These are phyloP conservation scores for Phytophthora europaea DNA, from an alignment of 352 stramenopile species.

Conservation along the genomic window DNA sequence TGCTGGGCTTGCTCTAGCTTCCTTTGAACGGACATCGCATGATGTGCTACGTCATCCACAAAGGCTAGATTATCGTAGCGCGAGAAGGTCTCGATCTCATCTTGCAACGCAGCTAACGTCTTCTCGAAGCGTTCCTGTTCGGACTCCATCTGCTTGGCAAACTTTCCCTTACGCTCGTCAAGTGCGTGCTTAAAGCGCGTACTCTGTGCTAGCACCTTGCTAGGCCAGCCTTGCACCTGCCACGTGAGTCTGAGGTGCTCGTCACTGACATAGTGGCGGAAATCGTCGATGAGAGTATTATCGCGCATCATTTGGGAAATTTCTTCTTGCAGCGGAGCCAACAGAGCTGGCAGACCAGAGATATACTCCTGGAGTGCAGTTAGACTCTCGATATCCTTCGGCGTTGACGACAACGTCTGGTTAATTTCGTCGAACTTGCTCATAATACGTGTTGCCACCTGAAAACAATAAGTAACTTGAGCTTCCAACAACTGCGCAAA, in stretches of 20 bases:
- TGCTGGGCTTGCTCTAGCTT: constrained; percentile 92
- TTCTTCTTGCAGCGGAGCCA: constrained; percentile 85
- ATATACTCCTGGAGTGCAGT: constrained; percentile 92
- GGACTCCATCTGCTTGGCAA: constrained; percentile 94
- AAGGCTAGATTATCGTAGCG: constrained; percentile 91
- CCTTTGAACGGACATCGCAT: constrained; percentile 88
- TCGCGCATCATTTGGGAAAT: constrained; percentile 85
- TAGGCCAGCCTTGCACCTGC: constrained; percentile 92
- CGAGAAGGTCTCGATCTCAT: constrained; percentile 92
- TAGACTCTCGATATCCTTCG: constrained; percentile 94
- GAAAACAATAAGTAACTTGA: constrained; percentile 74
- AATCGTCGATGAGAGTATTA: constrained; percentile 85
- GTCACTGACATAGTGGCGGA: constrained; percentile 85
- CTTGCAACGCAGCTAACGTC: constrained; percentile 76
- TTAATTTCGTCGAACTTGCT: constrained; percentile 91
- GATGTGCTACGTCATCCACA: constrained; percentile 89
- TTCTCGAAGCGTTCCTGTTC: constrained; percentile 95
- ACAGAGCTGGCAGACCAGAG: constrained; percentile 65
- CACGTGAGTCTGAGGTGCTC: constrained; percentile 91
- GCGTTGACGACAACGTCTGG: constrained; percentile 76
- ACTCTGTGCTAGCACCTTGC: constrained; percentile 89
- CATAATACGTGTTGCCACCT: constrained; percentile 74
- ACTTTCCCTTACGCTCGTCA: constrained; percentile 88
- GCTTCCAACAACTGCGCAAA: constrained; percentile 80
- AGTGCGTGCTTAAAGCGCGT: constrained; percentile 78